Conservation (phyloP, 1,284 basidiomycete genomes). For the Microstroma glucosiphilum region DNA sequence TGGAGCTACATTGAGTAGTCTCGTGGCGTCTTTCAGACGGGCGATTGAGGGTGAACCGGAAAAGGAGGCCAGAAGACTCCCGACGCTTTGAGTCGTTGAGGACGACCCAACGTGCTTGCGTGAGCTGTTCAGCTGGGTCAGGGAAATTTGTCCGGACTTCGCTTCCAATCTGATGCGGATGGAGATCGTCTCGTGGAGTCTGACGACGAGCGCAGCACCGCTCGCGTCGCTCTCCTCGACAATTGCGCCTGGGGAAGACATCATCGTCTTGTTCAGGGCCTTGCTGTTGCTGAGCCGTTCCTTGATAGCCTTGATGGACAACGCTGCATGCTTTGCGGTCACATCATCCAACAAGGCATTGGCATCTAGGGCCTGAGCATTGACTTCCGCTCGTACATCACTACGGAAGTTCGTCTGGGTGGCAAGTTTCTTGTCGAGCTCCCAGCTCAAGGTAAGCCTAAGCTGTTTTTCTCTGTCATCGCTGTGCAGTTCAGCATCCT, state of each 20-base stretch:
- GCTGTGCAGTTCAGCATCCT: background rate
- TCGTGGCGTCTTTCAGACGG: slow-evolving; percentile 22
- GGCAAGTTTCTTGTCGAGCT: slow-evolving; percentile 6
- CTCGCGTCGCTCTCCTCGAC: background rate
- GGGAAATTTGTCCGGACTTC: slow-evolving; percentile 22
- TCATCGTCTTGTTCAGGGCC: background rate
- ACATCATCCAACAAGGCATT: slow-evolving; percentile 12
- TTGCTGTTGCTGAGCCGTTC: slow-evolving; percentile 3
- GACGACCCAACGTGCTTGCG: too few relatives aligned
- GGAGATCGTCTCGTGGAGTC: slow-evolving; percentile 6
- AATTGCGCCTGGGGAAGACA: background rate
- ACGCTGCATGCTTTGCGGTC: slow-evolving; percentile 8
- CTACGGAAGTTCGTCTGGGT: background rate
- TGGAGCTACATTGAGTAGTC: slow-evolving; percentile 27
- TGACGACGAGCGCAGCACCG: background rate
- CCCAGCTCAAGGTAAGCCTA: slow-evolving; percentile 12
- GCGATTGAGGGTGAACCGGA: background rate
- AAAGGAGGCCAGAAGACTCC: background rate
- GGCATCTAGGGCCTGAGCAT: slow-evolving; percentile 13
- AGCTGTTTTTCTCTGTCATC: slow-evolving; percentile 1
- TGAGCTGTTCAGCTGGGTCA: background rate
- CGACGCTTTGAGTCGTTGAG: background rate
- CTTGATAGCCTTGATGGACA: slow-evolving; percentile 10
- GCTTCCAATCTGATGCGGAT: slow-evolving; percentile 23
- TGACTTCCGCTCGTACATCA: background rate